Percentiles rank a stretch among this genome's conserved stretches.
phyloP scores from a whole-genome alignment of 257 asterid species.

The Solanum corneliomulleri region DNA sequence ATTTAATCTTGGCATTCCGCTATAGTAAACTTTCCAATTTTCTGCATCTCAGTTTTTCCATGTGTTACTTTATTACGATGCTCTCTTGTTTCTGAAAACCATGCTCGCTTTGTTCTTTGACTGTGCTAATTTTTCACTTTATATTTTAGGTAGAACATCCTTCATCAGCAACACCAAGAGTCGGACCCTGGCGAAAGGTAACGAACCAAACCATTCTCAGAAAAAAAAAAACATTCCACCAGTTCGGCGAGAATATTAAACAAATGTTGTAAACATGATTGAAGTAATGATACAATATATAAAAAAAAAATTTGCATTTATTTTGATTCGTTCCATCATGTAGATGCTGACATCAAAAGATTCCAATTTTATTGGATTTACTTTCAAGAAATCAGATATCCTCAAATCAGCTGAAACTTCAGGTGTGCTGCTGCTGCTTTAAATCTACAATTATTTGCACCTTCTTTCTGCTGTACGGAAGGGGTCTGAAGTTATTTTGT shows the following conservation, averaged over 20 bases:
- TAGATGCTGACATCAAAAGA: conserved; percentile 97
- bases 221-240: neutral
- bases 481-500: neutral
- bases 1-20: neutral
- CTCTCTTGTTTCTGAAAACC: neutral
- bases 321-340: neutral
- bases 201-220: neutral
- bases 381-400: conserved; percentile 89
- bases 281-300: neutral
- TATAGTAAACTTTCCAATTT: neutral
- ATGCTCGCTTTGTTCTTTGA: neutral
- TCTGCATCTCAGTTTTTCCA: neutral
- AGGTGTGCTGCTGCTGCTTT: conserved; percentile 26
- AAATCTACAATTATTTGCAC: neutral
- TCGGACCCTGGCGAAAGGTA: conserved; percentile 99
- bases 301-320: neutral
- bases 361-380: conserved; percentile 88
- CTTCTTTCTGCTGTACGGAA: neutral
- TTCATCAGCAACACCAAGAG: conserved; percentile 58
- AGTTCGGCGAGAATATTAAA: neutral
- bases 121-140: neutral
- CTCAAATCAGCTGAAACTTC: conserved; percentile 70
- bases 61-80: neutral
- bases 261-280: neutral
- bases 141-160: conserved; percentile 56